Evolutionary conservation across 306 rosid species (phyloP).

Genomic region (Mimosa bimucronata): DNA sequence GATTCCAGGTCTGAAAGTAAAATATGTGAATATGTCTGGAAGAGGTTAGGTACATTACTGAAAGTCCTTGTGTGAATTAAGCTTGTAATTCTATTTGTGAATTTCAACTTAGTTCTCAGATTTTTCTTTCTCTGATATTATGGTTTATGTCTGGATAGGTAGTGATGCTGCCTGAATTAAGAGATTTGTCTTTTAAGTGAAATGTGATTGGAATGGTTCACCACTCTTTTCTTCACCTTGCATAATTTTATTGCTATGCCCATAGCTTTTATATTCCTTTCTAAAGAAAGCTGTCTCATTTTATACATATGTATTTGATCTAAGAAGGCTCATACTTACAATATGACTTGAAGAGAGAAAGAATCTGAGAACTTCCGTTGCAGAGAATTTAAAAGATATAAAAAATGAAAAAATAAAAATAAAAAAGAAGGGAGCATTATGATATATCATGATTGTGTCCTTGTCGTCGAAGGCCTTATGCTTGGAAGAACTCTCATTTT

Average conservation of each 20-base stretch:
- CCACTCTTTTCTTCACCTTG: slow-evolving; percentile 29
- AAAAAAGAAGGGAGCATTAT: slow-evolving; percentile 45
- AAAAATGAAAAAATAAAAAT: not conserved
- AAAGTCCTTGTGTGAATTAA: slow-evolving; percentile 28
- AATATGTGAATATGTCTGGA: slow-evolving; percentile 38
- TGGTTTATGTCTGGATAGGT: slow-evolving; percentile 8
- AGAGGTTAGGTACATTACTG: slow-evolving; percentile 37
- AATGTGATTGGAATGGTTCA: slow-evolving; percentile 24
- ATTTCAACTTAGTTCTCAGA: slow-evolving; percentile 39
- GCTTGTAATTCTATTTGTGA: slow-evolving; percentile 25
- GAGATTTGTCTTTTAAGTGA: not conserved
- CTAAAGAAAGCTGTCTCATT: slow-evolving; percentile 30
- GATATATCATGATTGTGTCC: slow-evolving; percentile 42
- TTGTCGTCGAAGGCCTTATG: slow-evolving; percentile 43
- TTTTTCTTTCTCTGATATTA: slow-evolving; percentile 25
- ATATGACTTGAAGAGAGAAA: slow-evolving; percentile 47
- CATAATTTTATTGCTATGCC: slow-evolving; percentile 31
- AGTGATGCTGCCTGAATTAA: slow-evolving; percentile 28
- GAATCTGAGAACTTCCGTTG: slow-evolving; percentile 51
- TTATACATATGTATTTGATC: slow-evolving; percentile 34
- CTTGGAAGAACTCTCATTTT: slow-evolving; percentile 55
- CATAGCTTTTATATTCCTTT: slow-evolving; percentile 31
- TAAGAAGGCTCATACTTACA: slow-evolving; percentile 47
- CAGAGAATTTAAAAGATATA: slow-evolving; percentile 40
- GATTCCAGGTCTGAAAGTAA: slow-evolving; percentile 20